These are phyloP conservation scores for Ocimum tenuiflorum DNA, from an alignment of 257 asterid species.

Conservation along the genomic window DNA sequence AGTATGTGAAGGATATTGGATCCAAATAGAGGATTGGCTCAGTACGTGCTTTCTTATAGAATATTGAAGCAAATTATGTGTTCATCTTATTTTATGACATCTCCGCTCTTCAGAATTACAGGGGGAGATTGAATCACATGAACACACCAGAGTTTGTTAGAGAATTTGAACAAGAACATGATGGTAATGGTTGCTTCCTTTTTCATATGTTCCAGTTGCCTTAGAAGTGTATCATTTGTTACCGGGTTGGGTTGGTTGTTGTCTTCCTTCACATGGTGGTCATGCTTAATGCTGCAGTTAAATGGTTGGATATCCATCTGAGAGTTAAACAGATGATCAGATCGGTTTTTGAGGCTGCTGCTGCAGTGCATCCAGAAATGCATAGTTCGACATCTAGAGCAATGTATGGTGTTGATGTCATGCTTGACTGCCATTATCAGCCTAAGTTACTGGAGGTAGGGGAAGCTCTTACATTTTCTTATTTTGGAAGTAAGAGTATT, in stretches of 20 bases:
- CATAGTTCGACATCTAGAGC: slow-evolving; percentile 82
- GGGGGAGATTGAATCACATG: slow-evolving; percentile 82
- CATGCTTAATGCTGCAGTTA: slow-evolving; percentile 44
- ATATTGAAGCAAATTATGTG: slow-evolving; percentile 13
- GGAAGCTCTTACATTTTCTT: not conserved
- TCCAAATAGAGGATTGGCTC: not conserved
- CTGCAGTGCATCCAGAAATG: slow-evolving; percentile 84
- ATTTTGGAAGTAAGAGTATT: slow-evolving; percentile 1
- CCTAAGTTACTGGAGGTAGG: slow-evolving; percentile 86
- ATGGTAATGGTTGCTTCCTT: slow-evolving; percentile 41
- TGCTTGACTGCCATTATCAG: slow-evolving; percentile 64
- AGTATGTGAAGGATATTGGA: not conserved
- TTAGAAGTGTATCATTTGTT: not conserved
- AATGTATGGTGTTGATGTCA: slow-evolving; percentile 93
- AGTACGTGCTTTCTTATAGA: not conserved
- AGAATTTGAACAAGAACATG: slow-evolving; percentile 82
- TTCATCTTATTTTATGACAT: not conserved
- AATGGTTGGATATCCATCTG: slow-evolving; percentile 83
- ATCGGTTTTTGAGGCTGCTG: slow-evolving; percentile 82
- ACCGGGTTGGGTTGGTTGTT: not conserved
- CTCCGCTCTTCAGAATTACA: slow-evolving; percentile 55
- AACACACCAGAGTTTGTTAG: slow-evolving; percentile 63
- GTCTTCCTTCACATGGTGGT: not conserved
- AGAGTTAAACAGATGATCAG: slow-evolving; percentile 68
- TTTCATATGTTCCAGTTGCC: slow-evolving; percentile 12